phyloP scores from a whole-genome alignment of 495 filamentous ascomycete species.

The Cercophora sp. region DNA sequence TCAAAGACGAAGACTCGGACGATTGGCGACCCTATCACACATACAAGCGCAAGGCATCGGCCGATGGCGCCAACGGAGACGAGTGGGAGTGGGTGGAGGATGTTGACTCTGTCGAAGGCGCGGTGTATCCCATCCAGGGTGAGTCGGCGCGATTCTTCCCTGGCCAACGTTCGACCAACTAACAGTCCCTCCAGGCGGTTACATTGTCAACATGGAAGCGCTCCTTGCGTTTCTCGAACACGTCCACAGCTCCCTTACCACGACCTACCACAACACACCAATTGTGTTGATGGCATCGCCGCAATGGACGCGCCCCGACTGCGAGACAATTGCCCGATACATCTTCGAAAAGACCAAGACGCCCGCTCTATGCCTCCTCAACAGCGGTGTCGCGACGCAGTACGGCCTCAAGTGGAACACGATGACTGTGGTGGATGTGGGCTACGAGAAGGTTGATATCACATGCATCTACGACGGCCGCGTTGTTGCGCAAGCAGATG shows the following conservation, averaged over 20 bases:
- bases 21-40: conserved; percentile 84
- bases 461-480: conserved; percentile 79
- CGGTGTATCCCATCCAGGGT: conserved; percentile 76
- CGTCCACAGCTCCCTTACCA: conserved; percentile 80
- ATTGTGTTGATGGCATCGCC: conserved; percentile 85
- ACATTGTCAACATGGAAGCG: conserved; percentile 80
- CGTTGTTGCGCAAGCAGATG: conserved; percentile 43
- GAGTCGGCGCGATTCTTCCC: conserved; percentile 15
- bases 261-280: conserved; percentile 84
- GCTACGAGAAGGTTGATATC: conserved; percentile 84
- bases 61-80: conserved; percentile 29
- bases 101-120: conserved; percentile 78
- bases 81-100: conserved; percentile 76
- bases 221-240: conserved; percentile 88
- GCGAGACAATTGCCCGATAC: conserved; percentile 80
- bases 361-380: conserved; percentile 80
- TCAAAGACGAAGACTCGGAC: conserved; percentile 70
- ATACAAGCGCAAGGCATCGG: conserved; percentile 58
- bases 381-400: conserved; percentile 74
- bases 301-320: conserved; percentile 77
- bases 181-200: conserved; percentile 50
- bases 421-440: conserved; percentile 84
- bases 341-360: conserved; percentile 96
- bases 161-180: too few relatives aligned
- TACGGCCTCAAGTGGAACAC: conserved; percentile 76